A percentile compares a stretch with the other conserved stretches of the same genome.
Conservation (phyloP, 495 filamentous ascomycete species). For the Letharia columbiana region DNA sequence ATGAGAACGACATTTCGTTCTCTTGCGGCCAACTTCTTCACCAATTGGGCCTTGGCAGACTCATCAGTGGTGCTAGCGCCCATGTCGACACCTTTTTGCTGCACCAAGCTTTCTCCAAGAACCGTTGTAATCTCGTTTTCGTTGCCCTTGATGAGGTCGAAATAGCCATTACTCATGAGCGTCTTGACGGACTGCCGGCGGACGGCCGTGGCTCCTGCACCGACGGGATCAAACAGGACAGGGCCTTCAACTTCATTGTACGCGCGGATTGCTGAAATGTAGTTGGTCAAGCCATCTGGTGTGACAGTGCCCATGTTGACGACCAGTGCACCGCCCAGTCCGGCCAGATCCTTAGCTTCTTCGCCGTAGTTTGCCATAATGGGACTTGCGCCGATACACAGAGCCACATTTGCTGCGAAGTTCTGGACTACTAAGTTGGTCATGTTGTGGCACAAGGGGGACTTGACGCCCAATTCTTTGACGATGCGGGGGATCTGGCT, state of each 20-base stretch:
- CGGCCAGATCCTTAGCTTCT: constrained; percentile 71
- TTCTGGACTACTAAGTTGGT: constrained; percentile 92
- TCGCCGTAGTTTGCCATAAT: constrained; percentile 88
- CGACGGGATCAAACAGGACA: constrained; percentile 84
- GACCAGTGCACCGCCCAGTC: constrained; percentile 59
- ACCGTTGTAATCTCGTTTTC: constrained; percentile 81
- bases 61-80: constrained; percentile 47
- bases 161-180: constrained; percentile 66
- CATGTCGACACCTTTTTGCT: constrained; percentile 85
- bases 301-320: constrained; percentile 94
- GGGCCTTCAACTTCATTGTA: constrained; percentile 71
- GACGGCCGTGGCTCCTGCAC: constrained; percentile 71
- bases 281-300: constrained; percentile 59
- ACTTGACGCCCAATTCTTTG: constrained; percentile 46
- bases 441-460: constrained; percentile 90
- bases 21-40: constrained; percentile 53
- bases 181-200: constrained; percentile 61
- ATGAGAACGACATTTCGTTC: constrained; percentile 73
- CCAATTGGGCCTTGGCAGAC: constrained; percentile 50
- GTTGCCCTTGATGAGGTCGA: constrained; percentile 91
- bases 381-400: constrained; percentile 68
- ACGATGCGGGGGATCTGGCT: constrained; percentile 47
- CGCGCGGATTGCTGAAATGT: constrained; percentile 56
- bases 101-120: constrained; percentile 41
- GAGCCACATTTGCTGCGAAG: constrained; percentile 81